Evolutionary conservation across 805 yeast species (phyloP).

Genomic region (Suhomyces faveliae): DNA sequence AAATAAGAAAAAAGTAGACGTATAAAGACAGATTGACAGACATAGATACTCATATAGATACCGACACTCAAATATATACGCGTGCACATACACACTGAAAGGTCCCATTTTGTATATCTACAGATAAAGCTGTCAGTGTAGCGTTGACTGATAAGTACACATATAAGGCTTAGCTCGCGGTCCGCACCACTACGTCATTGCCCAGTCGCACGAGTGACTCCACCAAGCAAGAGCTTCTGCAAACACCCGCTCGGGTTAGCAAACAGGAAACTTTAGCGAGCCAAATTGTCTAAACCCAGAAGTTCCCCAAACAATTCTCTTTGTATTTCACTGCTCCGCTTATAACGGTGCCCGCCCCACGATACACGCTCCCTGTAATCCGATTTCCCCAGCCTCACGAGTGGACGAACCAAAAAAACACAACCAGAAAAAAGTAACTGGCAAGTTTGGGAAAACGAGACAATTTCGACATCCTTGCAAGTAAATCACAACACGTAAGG

Average conservation of each 20-base stretch:
- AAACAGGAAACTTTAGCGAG: neutral
- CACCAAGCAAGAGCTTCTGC: neutral
- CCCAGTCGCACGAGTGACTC: neutral
- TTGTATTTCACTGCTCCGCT: neutral
- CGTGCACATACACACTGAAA: no score
- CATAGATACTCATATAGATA: no score
- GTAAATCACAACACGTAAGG: neutral
- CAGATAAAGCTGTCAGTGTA: no score
- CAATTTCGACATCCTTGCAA: neutral
- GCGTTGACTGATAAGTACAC: no score
- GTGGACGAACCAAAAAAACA: conserved; percentile 8
- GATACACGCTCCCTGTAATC: neutral
- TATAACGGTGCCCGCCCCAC: neutral
- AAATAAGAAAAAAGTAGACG: conserved; percentile 14
- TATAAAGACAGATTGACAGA: no score
- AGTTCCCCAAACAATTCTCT: neutral
- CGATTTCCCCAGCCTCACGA: conserved; percentile 5
- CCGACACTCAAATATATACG: no score
- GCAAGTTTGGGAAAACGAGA: conserved; percentile 3
- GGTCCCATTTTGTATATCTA: no score
- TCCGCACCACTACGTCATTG: neutral
- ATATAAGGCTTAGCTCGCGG: neutral
- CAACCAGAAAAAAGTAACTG: conserved; percentile 6
- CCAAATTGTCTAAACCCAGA: neutral
- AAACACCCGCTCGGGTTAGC: neutral